These are phyloP conservation scores for Fraxinus latifolia DNA, from an alignment of 305 asterid species.

Conservation along the genomic window DNA sequence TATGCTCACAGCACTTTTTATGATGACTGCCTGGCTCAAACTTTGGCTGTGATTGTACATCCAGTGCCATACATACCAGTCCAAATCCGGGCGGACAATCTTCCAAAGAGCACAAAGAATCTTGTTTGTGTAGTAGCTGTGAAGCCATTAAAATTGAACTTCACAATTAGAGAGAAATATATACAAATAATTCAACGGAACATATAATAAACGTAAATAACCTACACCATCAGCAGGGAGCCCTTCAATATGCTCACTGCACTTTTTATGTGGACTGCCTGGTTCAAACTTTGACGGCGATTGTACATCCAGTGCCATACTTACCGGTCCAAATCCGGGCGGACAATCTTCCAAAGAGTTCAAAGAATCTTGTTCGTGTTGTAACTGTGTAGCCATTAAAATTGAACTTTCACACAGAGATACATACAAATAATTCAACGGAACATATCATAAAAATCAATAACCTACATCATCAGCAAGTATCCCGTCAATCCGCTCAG, in stretches of 20 bases:
- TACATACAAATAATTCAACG: slow-evolving; percentile 16
- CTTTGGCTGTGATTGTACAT: slow-evolving; percentile 30
- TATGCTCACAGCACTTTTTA: slow-evolving; percentile 20
- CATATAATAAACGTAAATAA: slow-evolving; percentile 11
- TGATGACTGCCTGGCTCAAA: not conserved
- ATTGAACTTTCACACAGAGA: slow-evolving; percentile 30
- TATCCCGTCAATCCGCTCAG: slow-evolving; percentile 34
- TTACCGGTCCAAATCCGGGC: slow-evolving; percentile 71
- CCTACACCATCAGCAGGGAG: slow-evolving; percentile 50
- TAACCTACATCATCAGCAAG: slow-evolving; percentile 50
- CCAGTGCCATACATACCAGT: slow-evolving; percentile 33
- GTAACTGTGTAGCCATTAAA: slow-evolving; percentile 45
- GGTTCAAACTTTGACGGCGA: slow-evolving; percentile 24
- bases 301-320: slow-evolving; percentile 35
- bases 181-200: slow-evolving; percentile 19
- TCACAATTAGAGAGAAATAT: slow-evolving; percentile 22
- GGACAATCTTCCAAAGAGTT: slow-evolving; percentile 59
- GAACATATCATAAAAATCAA: slow-evolving; percentile 18
- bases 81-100: slow-evolving; percentile 88
- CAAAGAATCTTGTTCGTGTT: slow-evolving; percentile 39
- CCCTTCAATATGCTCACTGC: slow-evolving; percentile 30
- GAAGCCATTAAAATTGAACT: slow-evolving; percentile 32
- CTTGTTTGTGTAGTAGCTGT: slow-evolving; percentile 45
- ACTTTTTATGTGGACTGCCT: not conserved
- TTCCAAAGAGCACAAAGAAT: slow-evolving; percentile 41